Conservation (phyloP, 1,139 yeast genomes). For the Debaryomyces subglobosus region DNA sequence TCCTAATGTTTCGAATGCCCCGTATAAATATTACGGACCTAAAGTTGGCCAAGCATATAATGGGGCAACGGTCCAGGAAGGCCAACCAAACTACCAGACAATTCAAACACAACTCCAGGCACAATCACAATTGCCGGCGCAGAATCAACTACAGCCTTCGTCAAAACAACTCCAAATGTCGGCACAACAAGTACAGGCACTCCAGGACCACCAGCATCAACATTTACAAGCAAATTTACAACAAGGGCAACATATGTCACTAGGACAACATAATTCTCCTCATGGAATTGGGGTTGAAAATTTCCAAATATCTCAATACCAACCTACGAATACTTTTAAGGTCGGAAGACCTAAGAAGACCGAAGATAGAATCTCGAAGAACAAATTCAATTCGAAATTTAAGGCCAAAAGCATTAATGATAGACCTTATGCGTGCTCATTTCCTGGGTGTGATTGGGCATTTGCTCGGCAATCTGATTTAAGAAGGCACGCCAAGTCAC, state of each 20-base stretch:
- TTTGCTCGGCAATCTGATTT: conserved; percentile 69
- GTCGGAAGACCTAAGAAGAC: conserved; percentile 17
- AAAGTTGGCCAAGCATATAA: neutral
- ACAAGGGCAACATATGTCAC: conserved; percentile 5
- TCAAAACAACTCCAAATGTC: conserved; percentile 1
- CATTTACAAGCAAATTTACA: conserved; percentile 10
- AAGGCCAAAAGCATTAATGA: conserved; percentile 19
- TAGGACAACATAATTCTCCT: neutral
- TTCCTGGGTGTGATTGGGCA: conserved; percentile 64
- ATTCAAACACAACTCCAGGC: neutral
- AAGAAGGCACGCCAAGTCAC: conserved; percentile 66
- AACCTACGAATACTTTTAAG: conserved; percentile 10
- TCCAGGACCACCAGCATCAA: conserved; percentile 10
- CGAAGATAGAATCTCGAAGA: conserved; percentile 4
- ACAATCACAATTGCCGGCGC: neutral
- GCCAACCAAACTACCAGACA: conserved; percentile 1
- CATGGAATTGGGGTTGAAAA: conserved; percentile 1
- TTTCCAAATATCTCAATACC: conserved; percentile 4
- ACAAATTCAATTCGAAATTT: conserved; percentile 10
- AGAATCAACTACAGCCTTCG: conserved; percentile 8
- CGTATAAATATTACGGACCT: conserved; percentile 5
- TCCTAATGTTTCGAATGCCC: conserved; percentile 3
- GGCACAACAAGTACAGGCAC: conserved; percentile 10
- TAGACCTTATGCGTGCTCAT: conserved; percentile 55
- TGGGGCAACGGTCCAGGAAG: neutral